These are phyloP conservation scores for Fusarium hainanense DNA, from an alignment of 2,329 filamentous ascomycete species.

Conservation along the genomic window DNA sequence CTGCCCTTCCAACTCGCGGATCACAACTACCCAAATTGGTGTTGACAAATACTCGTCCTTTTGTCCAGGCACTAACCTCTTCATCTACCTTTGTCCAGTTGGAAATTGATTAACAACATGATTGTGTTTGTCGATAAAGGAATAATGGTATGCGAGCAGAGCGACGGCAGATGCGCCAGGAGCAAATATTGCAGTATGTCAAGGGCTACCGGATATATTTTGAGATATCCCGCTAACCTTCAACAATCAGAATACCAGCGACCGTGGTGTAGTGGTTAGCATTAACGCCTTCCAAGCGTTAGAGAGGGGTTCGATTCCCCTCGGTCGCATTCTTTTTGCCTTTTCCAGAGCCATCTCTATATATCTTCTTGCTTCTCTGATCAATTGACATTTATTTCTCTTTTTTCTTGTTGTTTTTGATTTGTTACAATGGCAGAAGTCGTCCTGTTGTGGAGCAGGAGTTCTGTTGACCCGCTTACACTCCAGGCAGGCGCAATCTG, in stretches of 20 bases:
- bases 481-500: background rate
- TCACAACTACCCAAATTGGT: too few species aligned
- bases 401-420: too few species aligned
- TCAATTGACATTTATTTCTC: background rate
- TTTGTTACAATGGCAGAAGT: accelerated
- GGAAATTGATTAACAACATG: accelerated
- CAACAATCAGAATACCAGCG: background rate
- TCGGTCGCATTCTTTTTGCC: background rate
- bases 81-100: background rate
- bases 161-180: background rate
- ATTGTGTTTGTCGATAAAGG: too few species aligned
- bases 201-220: accelerated
- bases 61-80: background rate
- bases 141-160: accelerated
- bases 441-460: background rate
- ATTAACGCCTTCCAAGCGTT: constrained; percentile 9
- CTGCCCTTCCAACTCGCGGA: too few species aligned
- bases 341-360: accelerated
- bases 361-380: background rate
- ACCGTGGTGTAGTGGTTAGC: constrained; percentile 5
- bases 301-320: constrained; percentile 4
- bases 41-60: background rate
- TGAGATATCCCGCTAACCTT: accelerated
- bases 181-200: accelerated
- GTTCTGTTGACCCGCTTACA: background rate